Base-by-base conservation (phyloP, 2,329 filamentous ascomycete species). In the Penicillium palitans region DNA sequence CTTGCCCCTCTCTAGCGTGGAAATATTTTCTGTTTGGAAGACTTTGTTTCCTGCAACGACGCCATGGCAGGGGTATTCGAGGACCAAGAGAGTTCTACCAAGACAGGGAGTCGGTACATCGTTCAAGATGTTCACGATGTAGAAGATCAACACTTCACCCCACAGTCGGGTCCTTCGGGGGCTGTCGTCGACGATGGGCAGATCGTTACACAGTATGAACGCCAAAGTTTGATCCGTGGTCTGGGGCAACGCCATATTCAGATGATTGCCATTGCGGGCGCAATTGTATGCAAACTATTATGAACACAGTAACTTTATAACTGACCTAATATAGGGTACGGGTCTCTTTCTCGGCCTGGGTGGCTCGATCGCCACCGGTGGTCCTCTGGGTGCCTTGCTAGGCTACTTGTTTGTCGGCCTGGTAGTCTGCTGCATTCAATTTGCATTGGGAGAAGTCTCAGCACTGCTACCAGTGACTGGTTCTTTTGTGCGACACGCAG, bases 321-420 rank as follows among this genome's bases (percentile, higher is more conserved):
- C 53, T 57, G n/a, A 57, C 37, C 15, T 15, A 2, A 13, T 17
- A 33, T 58, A 67, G 65, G 76, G 78, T 49, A 82, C 80, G 1
- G 80, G 80, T 58, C 72, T 83, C 1, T 84, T 84, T 65, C 73
- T 84, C 19, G 81, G 81, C 45, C 76, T 82, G 2, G 81, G 81
- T 41, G 73, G 75, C 57, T 79, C 80, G 0, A 81, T 84, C 52
- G 76, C 78, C 29, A 78, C 75, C 1, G 81, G 75, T 33, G 81
- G 81, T 10, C 81, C 81, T 3, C 69, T 83, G 0, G 81, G 81
- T 45, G 79, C 81, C 8, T 70, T 84, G 0, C 66, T 84, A 2
- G 82, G 80, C 25, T 83, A 82, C 50, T 66, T 76, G 0, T 79
- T 79, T 7, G 75, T 83, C 19, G 81, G 82, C 2, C 52, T 79